Evolutionary conservation across 2,329 filamentous ascomycete species (phyloP).

Genomic region (Pestalotiopsis sp.): DNA sequence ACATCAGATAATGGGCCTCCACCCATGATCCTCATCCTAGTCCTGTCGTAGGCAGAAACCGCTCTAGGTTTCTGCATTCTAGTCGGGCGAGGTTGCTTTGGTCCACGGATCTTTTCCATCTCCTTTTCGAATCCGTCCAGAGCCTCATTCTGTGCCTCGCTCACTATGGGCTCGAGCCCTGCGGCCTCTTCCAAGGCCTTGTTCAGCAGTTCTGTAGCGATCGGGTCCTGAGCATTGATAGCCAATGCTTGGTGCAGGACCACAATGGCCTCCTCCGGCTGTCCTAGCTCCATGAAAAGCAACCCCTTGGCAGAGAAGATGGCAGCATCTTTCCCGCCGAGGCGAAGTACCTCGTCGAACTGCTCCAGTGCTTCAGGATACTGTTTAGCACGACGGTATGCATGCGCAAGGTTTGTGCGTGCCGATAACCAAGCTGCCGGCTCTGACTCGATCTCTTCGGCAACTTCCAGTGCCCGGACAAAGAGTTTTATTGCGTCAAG

Average conservation of each 20-base stretch:
- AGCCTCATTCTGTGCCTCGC: slow-evolving; percentile 14
- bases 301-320: slow-evolving; percentile 84
- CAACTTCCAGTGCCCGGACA: slow-evolving; percentile 73
- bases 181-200: slow-evolving; percentile 70
- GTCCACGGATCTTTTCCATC: slow-evolving; percentile 6
- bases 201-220: slow-evolving; percentile 77
- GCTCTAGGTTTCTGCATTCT: slow-evolving; percentile 11
- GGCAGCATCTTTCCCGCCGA: slow-evolving; percentile 77
- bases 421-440: slow-evolving; percentile 81
- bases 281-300: slow-evolving; percentile 76
- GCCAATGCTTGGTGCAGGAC: slow-evolving; percentile 85
- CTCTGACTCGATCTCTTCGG: slow-evolving; percentile 80
- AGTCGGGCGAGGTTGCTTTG: background rate
- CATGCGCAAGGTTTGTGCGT: slow-evolving; percentile 87
- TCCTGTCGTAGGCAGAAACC: slow-evolving; percentile 5
- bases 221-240: slow-evolving; percentile 77
- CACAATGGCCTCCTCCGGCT: slow-evolving; percentile 75
- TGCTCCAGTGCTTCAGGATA: slow-evolving; percentile 74
- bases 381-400: slow-evolving; percentile 72
- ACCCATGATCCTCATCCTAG: slow-evolving; percentile 15
- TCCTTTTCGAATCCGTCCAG: slow-evolving; percentile 16
- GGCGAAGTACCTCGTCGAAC: slow-evolving; percentile 85
- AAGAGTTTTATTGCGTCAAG: slow-evolving; percentile 79
- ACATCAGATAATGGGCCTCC: slow-evolving; percentile 12
- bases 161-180: slow-evolving; percentile 33